A percentile compares a stretch with the other conserved stretches of the same genome.
Conservation (phyloP, 129 eudicot species). For the Lactuca saligna region DNA sequence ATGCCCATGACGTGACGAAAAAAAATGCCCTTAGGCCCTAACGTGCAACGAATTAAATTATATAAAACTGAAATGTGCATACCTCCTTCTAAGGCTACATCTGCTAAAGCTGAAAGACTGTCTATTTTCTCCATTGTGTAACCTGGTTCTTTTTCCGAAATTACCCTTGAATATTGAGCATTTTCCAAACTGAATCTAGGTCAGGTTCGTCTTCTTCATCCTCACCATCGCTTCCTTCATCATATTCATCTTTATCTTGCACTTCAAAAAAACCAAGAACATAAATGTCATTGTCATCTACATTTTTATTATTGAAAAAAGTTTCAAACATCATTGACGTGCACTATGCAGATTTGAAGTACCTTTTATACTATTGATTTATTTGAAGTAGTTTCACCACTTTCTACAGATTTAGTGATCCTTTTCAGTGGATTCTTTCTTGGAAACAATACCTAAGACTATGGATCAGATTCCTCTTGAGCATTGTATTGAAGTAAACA, state of each 20-base stretch:
- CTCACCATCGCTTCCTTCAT: conserved; percentile 68
- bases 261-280: conserved; percentile 16
- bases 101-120: conserved; percentile 81
- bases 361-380: conserved; percentile 45
- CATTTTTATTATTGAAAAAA: background rate
- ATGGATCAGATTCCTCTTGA: conserved; percentile 79
- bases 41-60: too few species aligned
- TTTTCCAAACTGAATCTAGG: conserved; percentile 97
- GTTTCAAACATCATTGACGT: too few species aligned
- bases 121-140: conserved; percentile 92
- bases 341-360: conserved; percentile 26
- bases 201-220: conserved; percentile 76
- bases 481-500: conserved; percentile 92
- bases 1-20: too few species aligned
- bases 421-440: conserved; percentile 62
- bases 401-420: conserved; percentile 39
- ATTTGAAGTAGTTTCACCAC: conserved; percentile 47
- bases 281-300: background rate
- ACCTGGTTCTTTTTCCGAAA: conserved; percentile 73
- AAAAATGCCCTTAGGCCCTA: too few species aligned
- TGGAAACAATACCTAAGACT: conserved; percentile 57
- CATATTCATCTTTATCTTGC: conserved; percentile 59
- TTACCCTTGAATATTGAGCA: conserved; percentile 97
- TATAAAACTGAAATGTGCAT: background rate
- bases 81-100: conserved; percentile 94